Conservation (phyloP, 164 flowering plant species). For the Protea cynaroides region DNA sequence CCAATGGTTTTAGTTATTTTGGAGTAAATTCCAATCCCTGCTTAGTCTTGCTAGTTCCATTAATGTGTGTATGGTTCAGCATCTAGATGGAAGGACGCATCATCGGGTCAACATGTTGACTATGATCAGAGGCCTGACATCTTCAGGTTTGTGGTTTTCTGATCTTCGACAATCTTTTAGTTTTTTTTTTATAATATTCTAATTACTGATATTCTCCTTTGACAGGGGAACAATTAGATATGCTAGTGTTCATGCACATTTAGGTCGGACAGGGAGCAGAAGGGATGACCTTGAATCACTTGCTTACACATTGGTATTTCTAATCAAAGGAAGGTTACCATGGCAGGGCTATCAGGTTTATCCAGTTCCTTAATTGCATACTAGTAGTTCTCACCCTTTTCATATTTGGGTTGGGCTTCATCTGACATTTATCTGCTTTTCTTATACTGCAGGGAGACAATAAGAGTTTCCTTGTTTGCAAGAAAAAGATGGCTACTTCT, state of each 20-base stretch:
- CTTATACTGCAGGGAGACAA: constrained; percentile 63
- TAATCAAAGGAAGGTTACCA: constrained; percentile 71
- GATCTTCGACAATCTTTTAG: neutral
- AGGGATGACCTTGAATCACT: constrained; percentile 93
- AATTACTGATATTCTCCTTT: constrained; percentile 5
- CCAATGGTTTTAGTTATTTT: neutral
- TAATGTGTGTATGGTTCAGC: constrained; percentile 42
- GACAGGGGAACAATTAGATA: constrained; percentile 82
- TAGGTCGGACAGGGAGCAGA: constrained; percentile 85
- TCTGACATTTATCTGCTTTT: neutral
- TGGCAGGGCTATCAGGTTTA: constrained; percentile 92
- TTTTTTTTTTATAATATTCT: neutral
- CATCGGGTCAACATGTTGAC: constrained; percentile 74
- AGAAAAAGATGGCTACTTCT: constrained; percentile 81
- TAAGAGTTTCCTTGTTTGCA: constrained; percentile 83
- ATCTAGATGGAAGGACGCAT: constrained; percentile 70
- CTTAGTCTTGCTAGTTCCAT: constrained; percentile 7
- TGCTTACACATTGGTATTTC: constrained; percentile 79
- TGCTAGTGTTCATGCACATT: constrained; percentile 93
- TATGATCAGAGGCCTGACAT: constrained; percentile 92
- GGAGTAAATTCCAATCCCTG: constrained; percentile 11
- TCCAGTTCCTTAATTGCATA: neutral
- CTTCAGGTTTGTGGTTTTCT: constrained; percentile 51
- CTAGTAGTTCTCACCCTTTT: neutral
- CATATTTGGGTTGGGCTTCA: neutral